Evolutionary conservation across 2,329 filamentous ascomycete genomes (phyloP), one percentile per base, ranked within the genome.

Genomic region (Chaetomium sp.): DNA sequence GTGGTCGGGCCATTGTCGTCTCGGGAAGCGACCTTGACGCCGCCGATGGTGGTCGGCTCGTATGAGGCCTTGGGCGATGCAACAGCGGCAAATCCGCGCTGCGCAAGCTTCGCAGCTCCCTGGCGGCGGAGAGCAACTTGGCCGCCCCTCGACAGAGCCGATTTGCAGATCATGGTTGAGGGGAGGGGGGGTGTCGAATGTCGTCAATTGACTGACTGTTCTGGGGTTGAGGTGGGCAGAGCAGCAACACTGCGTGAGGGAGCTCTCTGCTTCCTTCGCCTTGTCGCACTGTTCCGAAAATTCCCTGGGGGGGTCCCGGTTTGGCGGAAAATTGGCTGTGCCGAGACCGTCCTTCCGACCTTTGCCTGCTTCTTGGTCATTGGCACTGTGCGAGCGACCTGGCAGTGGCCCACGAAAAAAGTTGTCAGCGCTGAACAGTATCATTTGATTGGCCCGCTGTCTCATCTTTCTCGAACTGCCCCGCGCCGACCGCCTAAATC

Each of bases 1-100:
- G 91, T 91, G 60, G 92, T 95, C 64, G 91, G 89, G 61, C 90
- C 89, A 61, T 88, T 82, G 68, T 89, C 80, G 74, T 97, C 91
- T 78, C 92, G 86, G 77, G 89, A 89, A 70, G 92, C 91, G 67
- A 95, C 82, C 81, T 96, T 96, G 76, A 97, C 79, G 69, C 92
- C 92, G 72, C 85, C 83, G 73, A 88, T 83, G 74, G 95, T 88
- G 70, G 88, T 82, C 61, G 88, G 84, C 76, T 96, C 87, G 78
- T 95, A 99, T 72, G 88, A 85, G 76, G 91, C 89, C 66, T 88
- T 86, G 62, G 83, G 83, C 57, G 72, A 69, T 4, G 76, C 74
- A 79, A 88, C 76, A 66, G 88, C 80, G 59, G 76, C 75, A 66
- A 78, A 82, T 64, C 74, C 73, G 65, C 80, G 73, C 68, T 76